Percentiles rank a stretch among this genome's conserved stretches.
These are phyloP conservation scores for Paraconiothyrium brasiliense DNA, from an alignment of 2,329 filamentous ascomycete genomes.

Conservation along the genomic window DNA sequence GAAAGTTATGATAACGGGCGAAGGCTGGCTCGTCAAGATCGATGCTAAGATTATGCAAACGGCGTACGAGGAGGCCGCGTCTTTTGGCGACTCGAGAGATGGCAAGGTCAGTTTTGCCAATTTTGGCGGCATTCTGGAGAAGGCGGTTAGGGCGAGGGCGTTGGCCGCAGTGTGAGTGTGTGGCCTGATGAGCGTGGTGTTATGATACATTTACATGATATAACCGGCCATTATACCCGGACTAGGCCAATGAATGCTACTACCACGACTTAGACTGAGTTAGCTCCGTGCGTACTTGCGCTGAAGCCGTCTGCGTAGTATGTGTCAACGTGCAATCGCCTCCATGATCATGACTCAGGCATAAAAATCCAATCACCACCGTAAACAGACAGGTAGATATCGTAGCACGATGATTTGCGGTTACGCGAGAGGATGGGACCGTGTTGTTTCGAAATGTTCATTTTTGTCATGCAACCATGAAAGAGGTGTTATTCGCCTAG, in stretches of 20 bases:
- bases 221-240: constrained; percentile 8
- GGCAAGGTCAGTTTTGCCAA: constrained; percentile 48
- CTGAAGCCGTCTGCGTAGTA: too few relatives aligned
- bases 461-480: constrained; percentile 54
- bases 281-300: neutral
- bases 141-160: constrained; percentile 38
- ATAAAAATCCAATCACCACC: neutral
- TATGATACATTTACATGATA: constrained; percentile 13
- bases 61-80: constrained; percentile 50
- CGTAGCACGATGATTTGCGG: neutral
- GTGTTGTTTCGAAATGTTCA: constrained; percentile 44
- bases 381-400: neutral
- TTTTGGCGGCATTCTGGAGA: constrained; percentile 52
- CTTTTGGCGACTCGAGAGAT: constrained; percentile 33
- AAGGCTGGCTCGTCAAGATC: constrained; percentile 55
- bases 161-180: constrained; percentile 19
- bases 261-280: neutral
- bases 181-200: constrained; percentile 10
- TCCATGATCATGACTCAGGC: neutral
- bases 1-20: constrained; percentile 54
- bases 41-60: constrained; percentile 50
- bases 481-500: constrained; percentile 50
- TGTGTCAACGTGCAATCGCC: too few relatives aligned
- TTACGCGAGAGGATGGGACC: neutral
- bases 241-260: neutral